Base-by-base conservation (phyloP, 2,329 filamentous ascomycete species). In the Grosmannia serpens region DNA sequence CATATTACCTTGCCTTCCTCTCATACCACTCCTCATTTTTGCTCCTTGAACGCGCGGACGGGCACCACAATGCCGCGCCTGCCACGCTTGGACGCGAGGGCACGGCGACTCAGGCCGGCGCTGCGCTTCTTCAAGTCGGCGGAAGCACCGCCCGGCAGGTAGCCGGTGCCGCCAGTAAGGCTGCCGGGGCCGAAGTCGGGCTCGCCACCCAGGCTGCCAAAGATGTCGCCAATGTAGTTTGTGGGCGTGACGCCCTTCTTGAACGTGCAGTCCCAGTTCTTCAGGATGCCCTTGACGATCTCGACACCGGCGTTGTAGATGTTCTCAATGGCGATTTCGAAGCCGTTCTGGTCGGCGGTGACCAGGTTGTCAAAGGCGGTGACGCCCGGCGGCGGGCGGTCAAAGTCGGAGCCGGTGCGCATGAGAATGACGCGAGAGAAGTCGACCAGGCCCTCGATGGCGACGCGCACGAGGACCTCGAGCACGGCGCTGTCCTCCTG, bases 401-500 rank as follows among this genome's bases (percentile, higher is more conserved):
- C 87, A 66, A 89, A 89, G 71, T 89, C 82, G 11, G 83, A 86
- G 1, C 79, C 77, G 0, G 84, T 83, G 31, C 87, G 78, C 77
- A 89, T 82, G 60, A 89, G 70, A 58, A 89, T 84, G 62, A 87
- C 77, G 3, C 87, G 78, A 6, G 74, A 69, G 69, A 87, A 89
- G 67, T 89, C 87, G 4, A 85, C 79, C 5, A 82, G 66, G 2
- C 79, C 77, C 62, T 75, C 74, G 26, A 79, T 70, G 0, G 83
- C 79, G 1, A 78, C 78, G 15, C 86, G 79, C 24, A 88, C 70
- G 31, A 89, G 72, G 6, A 80, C 85, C 64, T 86, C 84, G 1
- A 89, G 77, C 0, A 80, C 80, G 0, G 85, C 86, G 64, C 85
- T 88, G 67, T 89, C 86, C 69, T 89, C 87, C 68, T 89, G 86